Evolutionary conservation across 305 asterid genomes (phyloP), one percentile per base, ranked within the genome.

Genomic region (Andrographis paniculata): DNA sequence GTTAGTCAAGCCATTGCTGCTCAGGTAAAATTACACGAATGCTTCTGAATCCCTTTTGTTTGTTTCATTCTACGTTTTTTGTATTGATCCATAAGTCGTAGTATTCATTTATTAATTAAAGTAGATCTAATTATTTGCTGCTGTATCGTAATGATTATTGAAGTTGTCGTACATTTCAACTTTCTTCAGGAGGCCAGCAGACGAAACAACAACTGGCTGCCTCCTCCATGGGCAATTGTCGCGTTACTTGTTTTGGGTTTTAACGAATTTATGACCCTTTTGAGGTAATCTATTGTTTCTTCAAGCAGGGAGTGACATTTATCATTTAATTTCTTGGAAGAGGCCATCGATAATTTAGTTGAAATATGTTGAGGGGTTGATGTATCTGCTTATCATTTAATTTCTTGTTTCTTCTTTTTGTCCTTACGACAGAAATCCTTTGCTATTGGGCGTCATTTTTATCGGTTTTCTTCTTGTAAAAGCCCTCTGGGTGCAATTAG

Each of bases 401-500:
- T n/a, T n/a, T n/a, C n/a, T n/a, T n/a, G n/a, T n/a, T n/a, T n/a
- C n/a, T n/a, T n/a, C n/a, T 56, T 49, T 57, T n/a, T n/a, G n/a
- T n/a, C n/a, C n/a, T n/a, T 65, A 41, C 62, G 59, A 52, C 93
- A 91, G 99, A 67, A 91, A 91, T 67, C 99, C 99, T 17, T 69
- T 83, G 65, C 87, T 74, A 59, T 62, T 92, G 75, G 77, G 80
- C 24, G 42, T 92, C 66, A 79, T 92, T 55, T 92, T 87, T n/a
- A 82, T 87, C 27, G 82, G 54, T 33, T 87, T 68, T 60, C 82
- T 87, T 50, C 80, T 87, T 33, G 19, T 51, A 2, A 92, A 87
- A 82, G 99, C 99, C 60, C 88, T 92, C 42, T 92, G 97, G 97
- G 95, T 87, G 66, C 99, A 92, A 63, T 66, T 92, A 59, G 94